Conservation (phyloP, 2,329 filamentous ascomycete species). For the Fusarium zealandicum region DNA sequence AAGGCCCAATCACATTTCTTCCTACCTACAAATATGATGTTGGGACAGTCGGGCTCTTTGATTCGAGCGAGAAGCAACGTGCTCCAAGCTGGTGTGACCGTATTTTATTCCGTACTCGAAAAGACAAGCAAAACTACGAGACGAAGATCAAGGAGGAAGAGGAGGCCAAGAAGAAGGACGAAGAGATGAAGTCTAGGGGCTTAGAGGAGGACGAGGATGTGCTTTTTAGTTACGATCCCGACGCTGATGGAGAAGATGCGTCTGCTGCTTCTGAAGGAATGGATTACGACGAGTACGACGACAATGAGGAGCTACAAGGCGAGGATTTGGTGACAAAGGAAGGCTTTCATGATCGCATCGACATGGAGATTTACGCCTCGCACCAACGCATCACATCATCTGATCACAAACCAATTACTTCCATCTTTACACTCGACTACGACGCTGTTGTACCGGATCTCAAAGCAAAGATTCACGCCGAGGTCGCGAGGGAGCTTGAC, state of each 20-base stretch:
- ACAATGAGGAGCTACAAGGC: conserved; percentile 53
- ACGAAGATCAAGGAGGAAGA: conserved; percentile 68
- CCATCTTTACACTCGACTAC: conserved; percentile 83
- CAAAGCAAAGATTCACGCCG: conserved; percentile 82
- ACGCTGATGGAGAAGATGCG: conserved; percentile 68
- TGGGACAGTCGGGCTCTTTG: conserved; percentile 90
- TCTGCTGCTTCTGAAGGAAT: conserved; percentile 45
- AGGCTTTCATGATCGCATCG: conserved; percentile 62
- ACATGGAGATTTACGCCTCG: conserved; percentile 75
- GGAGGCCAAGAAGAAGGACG: conserved; percentile 74
- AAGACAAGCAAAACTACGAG: conserved; percentile 72
- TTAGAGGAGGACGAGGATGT: conserved; percentile 84
- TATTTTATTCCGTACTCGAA: conserved; percentile 82
- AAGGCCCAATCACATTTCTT: conserved; percentile 86
- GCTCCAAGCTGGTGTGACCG: conserved; percentile 97
- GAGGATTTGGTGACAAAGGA: conserved; percentile 64
- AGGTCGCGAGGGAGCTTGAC: conserved; percentile 88
- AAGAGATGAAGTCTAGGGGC: conserved; percentile 84
- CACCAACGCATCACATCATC: conserved; percentile 91
- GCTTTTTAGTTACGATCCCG: conserved; percentile 89
- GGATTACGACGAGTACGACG: conserved; percentile 68
- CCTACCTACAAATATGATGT: conserved; percentile 98
- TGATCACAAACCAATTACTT: conserved; percentile 91
- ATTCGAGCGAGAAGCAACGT: conserved; percentile 92
- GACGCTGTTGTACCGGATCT: conserved; percentile 86